A percentile compares a stretch with the other conserved stretches of the same genome.
phyloP scores from a whole-genome alignment of 257 asterid genomes.

The Buddleja alternifolia region DNA sequence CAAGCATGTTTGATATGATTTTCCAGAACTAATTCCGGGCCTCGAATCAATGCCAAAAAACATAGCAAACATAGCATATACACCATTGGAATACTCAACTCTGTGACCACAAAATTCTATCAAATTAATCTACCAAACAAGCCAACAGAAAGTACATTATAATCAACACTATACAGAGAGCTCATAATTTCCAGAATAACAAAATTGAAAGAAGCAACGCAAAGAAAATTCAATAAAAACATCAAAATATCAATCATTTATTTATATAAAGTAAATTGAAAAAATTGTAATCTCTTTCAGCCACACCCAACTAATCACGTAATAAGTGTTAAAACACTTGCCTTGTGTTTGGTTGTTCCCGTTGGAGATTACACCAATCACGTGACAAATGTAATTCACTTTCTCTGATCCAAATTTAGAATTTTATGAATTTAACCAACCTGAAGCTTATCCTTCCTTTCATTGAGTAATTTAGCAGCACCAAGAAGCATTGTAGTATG shows the following conservation, averaged over 20 bases:
- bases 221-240: not conserved
- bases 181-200: not conserved
- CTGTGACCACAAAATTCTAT: not conserved
- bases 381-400: too few relatives aligned
- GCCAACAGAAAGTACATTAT: not conserved
- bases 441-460: constrained; percentile 65
- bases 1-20: not conserved
- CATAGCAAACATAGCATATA: not conserved
- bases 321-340: too few relatives aligned
- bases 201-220: not conserved
- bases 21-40: too few relatives aligned
- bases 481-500: constrained; percentile 94
- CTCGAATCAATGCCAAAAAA: constrained; percentile 1
- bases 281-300: too few relatives aligned
- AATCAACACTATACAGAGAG: not conserved
- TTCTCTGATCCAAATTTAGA: too few relatives aligned
- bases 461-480: constrained; percentile 80
- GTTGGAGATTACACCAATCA: too few relatives aligned
- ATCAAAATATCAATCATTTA: constrained; percentile 13
- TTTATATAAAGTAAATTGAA: not conserved
- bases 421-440: too few relatives aligned
- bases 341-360: too few relatives aligned
- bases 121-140: not conserved
- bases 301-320: too few relatives aligned
- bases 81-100: not conserved